Conservation (phyloP, 2,329 filamentous ascomycete species). For the Monosporascus cannonballus region DNA sequence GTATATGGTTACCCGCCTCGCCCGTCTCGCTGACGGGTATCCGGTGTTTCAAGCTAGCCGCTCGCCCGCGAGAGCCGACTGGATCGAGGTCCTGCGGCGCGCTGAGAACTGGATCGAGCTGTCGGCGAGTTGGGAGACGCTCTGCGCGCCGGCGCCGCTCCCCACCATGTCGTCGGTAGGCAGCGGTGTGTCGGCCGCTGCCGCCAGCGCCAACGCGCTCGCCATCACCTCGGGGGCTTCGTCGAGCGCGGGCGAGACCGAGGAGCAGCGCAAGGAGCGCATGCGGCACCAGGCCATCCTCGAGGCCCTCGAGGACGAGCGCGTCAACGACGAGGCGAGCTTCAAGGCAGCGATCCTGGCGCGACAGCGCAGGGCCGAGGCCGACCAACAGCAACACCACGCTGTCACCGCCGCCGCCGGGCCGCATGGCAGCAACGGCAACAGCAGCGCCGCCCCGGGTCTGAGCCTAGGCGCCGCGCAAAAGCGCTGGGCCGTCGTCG, state of each 20-base stretch:
- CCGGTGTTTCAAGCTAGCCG: slow-evolving; percentile 71
- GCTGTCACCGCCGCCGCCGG: slow-evolving; percentile 3
- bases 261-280: slow-evolving; percentile 51
- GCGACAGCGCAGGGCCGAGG: slow-evolving; percentile 51
- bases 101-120: slow-evolving; percentile 66
- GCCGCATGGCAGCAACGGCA: slow-evolving; percentile 4
- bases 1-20: slow-evolving; percentile 72
- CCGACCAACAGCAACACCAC: slow-evolving; percentile 34
- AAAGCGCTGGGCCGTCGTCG: slow-evolving; percentile 59
- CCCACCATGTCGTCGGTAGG: slow-evolving; percentile 24
- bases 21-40: slow-evolving; percentile 70
- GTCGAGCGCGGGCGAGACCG: slow-evolving; percentile 33
- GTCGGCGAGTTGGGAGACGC: slow-evolving; percentile 58
- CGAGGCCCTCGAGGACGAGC: slow-evolving; percentile 61
- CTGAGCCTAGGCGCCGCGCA: slow-evolving; percentile 17
- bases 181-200: slow-evolving; percentile 19
- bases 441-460: not conserved
- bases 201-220: slow-evolving; percentile 27
- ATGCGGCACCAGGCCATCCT: slow-evolving; percentile 60
- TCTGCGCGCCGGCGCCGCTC: slow-evolving; percentile 58
- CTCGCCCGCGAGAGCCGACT: slow-evolving; percentile 69
- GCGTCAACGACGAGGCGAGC: slow-evolving; percentile 59
- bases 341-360: slow-evolving; percentile 59
- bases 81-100: slow-evolving; percentile 67
- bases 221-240: slow-evolving; percentile 24